Percentiles rank a stretch among this genome's conserved stretches.
phyloP scores from a whole-genome alignment of 2,329 filamentous ascomycete genomes.

The Stagonosporopsis rhizophila region DNA sequence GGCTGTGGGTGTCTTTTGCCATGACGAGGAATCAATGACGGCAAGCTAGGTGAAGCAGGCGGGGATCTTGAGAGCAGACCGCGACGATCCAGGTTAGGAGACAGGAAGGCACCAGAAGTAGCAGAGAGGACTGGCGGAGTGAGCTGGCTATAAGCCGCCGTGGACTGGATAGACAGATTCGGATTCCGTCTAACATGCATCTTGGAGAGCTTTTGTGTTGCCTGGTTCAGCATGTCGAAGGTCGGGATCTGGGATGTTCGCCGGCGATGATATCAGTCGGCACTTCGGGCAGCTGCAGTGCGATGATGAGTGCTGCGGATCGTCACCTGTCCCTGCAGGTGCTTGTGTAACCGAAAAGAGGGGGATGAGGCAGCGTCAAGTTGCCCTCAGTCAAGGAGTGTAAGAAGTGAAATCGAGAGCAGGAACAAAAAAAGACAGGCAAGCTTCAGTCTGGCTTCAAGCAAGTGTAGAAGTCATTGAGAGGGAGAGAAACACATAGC shows the following conservation, averaged over 20 bases:
- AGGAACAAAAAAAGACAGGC: constrained; percentile 25
- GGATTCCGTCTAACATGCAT: constrained; percentile 58
- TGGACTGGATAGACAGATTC: constrained; percentile 55
- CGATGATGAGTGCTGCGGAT: constrained; percentile 20
- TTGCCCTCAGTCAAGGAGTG: constrained; percentile 17
- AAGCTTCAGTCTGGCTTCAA: constrained; percentile 9
- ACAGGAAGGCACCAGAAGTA: constrained; percentile 47
- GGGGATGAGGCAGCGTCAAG: constrained; percentile 24
- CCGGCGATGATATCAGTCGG: constrained; percentile 10
- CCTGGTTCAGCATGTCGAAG: constrained; percentile 47
- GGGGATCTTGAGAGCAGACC: constrained; percentile 72
- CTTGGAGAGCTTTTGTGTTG: constrained; percentile 43
- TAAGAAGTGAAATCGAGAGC: constrained; percentile 25
- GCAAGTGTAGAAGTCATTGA: constrained; percentile 23
- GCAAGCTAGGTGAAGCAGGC: constrained; percentile 73
- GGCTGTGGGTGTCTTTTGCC: constrained; percentile 66
- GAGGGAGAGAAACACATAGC: constrained; percentile 17
- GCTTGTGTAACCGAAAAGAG: constrained; percentile 19
- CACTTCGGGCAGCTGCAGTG: constrained; percentile 18
- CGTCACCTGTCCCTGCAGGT: constrained; percentile 39
- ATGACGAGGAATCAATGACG: constrained; percentile 69
- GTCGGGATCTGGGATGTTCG: constrained; percentile 9
- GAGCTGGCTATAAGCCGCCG: constrained; percentile 44
- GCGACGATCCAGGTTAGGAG: constrained; percentile 51
- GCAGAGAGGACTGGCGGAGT: constrained; percentile 40